A percentile compares a stretch with the other conserved stretches of the same genome.
Conservation (phyloP, 2,329 filamentous ascomycete species). For the Venturia oleaginea region DNA sequence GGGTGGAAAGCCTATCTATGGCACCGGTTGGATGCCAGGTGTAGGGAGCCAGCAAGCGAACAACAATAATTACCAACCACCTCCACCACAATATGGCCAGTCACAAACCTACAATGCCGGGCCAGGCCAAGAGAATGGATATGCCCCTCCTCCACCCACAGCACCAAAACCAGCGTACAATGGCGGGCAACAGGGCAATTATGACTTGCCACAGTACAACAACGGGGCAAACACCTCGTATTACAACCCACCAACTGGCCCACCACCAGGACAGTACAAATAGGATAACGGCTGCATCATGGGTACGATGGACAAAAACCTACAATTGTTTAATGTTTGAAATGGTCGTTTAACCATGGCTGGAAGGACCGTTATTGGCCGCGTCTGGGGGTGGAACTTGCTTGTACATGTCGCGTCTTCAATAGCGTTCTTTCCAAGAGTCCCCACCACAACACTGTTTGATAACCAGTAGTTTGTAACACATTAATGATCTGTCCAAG, state of each 20-base stretch:
- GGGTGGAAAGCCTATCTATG: slow-evolving; percentile 9
- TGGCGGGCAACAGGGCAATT: neutral
- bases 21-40: slow-evolving; percentile 11
- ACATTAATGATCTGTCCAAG: neutral
- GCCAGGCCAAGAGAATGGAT: neutral
- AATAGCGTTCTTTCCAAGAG: neutral
- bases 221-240: neutral
- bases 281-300: neutral
- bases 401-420: neutral
- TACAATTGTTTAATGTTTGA: neutral
- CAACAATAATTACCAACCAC: slow-evolving; percentile 7
- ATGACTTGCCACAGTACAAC: slow-evolving; percentile 5
- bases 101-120: neutral
- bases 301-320: neutral
- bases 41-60: neutral
- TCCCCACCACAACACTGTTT: neutral
- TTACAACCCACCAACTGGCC: slow-evolving; percentile 10
- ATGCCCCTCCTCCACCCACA: neutral
- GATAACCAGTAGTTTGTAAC: neutral
- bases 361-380: neutral
- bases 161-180: slow-evolving; percentile 9
- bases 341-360: neutral
- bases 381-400: neutral
- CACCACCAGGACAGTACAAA: slow-evolving; percentile 11
- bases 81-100: neutral